Base-by-base conservation (phyloP, 2,329 filamentous ascomycete species). In the Xylaria sp. region DNA sequence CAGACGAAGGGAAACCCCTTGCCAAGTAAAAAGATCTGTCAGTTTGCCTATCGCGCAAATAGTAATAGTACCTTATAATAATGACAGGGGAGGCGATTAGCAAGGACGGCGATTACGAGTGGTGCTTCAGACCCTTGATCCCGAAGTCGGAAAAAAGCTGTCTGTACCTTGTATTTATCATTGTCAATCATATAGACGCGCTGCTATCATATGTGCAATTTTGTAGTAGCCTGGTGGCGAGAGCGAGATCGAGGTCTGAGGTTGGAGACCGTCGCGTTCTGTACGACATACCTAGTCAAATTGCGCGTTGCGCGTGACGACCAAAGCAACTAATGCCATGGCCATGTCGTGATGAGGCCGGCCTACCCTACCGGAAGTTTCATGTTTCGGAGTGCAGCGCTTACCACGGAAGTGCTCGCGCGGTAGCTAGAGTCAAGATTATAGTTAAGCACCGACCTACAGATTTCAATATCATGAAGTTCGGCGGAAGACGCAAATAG, bases 321-420 rank as follows among this genome's bases (percentile, higher is more conserved):
- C 5, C 5, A 26, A 26, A 26, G 38, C 19, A 49, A 54, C 5
- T 26, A 26, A 26, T n/a, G n/a, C n/a, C n/a, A n/a, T n/a, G n/a
- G n/a, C n/a, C n/a, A n/a, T n/a, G n/a, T n/a, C n/a, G n/a, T n/a
- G n/a, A n/a, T n/a, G n/a, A n/a, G n/a, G n/a, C n/a, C n/a, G n/a
- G n/a, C n/a, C n/a, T n/a, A n/a, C n/a, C n/a, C n/a, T n/a, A n/a
- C n/a, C n/a, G n/a, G n/a, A n/a, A n/a, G n/a, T n/a, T n/a, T n/a
- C n/a, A n/a, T n/a, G 49, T 45, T 52, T 57, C 21, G 20, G 52
- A 34, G 46, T 17, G 48, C 42, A 39, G 57, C 57, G 57, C 57
- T 51, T 57, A 57, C 11, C 17, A 48, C 16, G 18, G 24, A 21
- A 54, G 52, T 26, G 52, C 42, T 46, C 50, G 22, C 29, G 9